Conservation (phyloP, 2,329 filamentous ascomycete genomes). For the Apiospora arundinis region DNA sequence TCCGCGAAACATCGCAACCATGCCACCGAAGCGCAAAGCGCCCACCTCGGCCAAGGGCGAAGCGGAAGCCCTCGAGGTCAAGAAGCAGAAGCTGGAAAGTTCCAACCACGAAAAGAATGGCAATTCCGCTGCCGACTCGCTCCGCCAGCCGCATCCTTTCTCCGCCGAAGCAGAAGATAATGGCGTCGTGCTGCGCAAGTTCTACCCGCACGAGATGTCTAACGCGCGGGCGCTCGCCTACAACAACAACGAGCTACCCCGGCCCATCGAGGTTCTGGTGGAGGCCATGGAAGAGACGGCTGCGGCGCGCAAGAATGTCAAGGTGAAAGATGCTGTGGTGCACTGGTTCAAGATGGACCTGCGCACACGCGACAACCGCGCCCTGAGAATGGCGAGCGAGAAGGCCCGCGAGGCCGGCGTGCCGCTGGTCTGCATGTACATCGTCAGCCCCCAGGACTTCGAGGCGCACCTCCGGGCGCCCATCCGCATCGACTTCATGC, state of each 20-base stretch:
- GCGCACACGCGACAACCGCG: slow-evolving; percentile 75
- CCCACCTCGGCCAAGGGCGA: slow-evolving; percentile 21
- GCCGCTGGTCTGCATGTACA: slow-evolving; percentile 77
- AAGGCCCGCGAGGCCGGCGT: slow-evolving; percentile 71
- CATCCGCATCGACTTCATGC: slow-evolving; percentile 78
- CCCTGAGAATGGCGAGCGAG: slow-evolving; percentile 69
- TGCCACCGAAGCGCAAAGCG: slow-evolving; percentile 40
- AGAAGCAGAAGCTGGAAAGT: slow-evolving; percentile 37
- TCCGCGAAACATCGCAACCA: background rate
- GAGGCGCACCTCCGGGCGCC: slow-evolving; percentile 79
- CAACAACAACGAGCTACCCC: slow-evolving; percentile 69
- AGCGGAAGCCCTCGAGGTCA: slow-evolving; percentile 25
- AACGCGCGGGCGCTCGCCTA: slow-evolving; percentile 80
- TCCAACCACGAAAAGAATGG: slow-evolving; percentile 20
- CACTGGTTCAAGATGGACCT: slow-evolving; percentile 94
- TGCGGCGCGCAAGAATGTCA: slow-evolving; percentile 55
- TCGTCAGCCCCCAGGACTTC: slow-evolving; percentile 83
- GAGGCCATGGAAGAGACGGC: slow-evolving; percentile 67
- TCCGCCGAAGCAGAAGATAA: slow-evolving; percentile 55
- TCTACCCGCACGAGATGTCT: slow-evolving; percentile 87
- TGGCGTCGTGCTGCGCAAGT: slow-evolving; percentile 73
- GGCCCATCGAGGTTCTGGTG: slow-evolving; percentile 74
- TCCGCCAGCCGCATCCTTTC: slow-evolving; percentile 54
- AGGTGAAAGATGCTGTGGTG: slow-evolving; percentile 68
- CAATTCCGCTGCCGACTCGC: slow-evolving; percentile 31